Conservation (phyloP, 345 rosid species). For the Sisymbrium altissimum region DNA sequence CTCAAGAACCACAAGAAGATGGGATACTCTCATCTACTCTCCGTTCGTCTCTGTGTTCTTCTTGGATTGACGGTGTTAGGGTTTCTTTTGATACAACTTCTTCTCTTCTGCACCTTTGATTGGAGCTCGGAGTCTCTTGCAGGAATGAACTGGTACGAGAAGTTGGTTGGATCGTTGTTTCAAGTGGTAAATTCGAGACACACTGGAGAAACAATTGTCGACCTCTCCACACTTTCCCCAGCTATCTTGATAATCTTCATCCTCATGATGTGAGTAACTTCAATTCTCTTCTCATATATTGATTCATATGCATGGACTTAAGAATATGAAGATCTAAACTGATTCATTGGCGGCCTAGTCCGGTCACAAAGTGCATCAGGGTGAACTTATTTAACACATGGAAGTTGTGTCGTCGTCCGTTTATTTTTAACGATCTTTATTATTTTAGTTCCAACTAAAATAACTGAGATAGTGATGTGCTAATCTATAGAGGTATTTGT, state of each 20-base stretch:
- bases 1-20: conserved; percentile 37
- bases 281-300: background rate
- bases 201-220: conserved; percentile 51
- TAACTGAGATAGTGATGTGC: background rate
- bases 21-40: conserved; percentile 47
- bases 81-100: conserved; percentile 38
- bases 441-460: background rate
- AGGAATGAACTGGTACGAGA: conserved; percentile 44
- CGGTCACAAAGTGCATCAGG: background rate
- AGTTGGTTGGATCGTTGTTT: conserved; percentile 43
- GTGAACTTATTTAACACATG: background rate
- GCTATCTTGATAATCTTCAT: conserved; percentile 54
- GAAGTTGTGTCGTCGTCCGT: background rate
- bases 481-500: background rate
- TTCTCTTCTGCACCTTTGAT: conserved; percentile 40
- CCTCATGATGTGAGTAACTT: conserved; percentile 62
- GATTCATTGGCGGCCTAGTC: background rate
- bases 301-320: background rate
- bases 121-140: conserved; percentile 47
- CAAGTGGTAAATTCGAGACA: conserved; percentile 54
- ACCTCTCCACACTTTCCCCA: conserved; percentile 53
- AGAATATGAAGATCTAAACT: background rate
- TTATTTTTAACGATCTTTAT: too few relatives aligned
- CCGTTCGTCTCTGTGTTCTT: conserved; percentile 17
- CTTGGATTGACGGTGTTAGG: conserved; percentile 47